phyloP scores from a whole-genome alignment of 2,329 filamentous ascomycete species.

The Diaporthe ampelina region DNA sequence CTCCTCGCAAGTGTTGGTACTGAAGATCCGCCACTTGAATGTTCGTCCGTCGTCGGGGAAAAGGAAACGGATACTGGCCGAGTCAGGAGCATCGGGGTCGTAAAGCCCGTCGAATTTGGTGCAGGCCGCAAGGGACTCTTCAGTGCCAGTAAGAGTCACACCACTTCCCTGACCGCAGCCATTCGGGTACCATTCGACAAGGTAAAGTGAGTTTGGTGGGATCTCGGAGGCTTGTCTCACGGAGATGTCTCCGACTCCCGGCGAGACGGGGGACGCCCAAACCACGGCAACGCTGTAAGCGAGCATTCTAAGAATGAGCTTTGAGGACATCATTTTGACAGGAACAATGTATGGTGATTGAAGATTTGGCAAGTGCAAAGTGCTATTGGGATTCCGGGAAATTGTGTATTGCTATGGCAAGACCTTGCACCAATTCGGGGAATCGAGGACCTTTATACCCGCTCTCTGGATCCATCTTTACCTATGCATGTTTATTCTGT shows the following conservation, averaged over 20 bases:
- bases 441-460: too few relatives aligned
- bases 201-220: neutral
- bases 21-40: neutral
- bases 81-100: neutral
- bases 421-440: too few relatives aligned
- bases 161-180: neutral
- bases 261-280: neutral
- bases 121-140: neutral
- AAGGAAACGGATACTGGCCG: neutral
- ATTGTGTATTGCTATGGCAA: too few relatives aligned
- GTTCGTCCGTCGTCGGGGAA: neutral
- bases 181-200: neutral
- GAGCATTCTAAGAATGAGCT: neutral
- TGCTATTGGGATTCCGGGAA: too few relatives aligned
- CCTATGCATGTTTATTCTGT: too few relatives aligned
- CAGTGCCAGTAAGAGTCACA: neutral
- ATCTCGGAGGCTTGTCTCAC: neutral
- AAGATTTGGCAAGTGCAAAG: neutral
- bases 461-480: too few relatives aligned
- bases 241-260: neutral
- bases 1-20: neutral
- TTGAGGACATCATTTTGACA: neutral
- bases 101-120: neutral
- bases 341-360: neutral
- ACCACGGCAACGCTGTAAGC: neutral